A percentile compares a stretch with the other conserved stretches of the same genome.
These are phyloP conservation scores for Aureobasidium subglaciale DNA, from an alignment of 2,329 filamentous ascomycete species.

Conservation along the genomic window DNA sequence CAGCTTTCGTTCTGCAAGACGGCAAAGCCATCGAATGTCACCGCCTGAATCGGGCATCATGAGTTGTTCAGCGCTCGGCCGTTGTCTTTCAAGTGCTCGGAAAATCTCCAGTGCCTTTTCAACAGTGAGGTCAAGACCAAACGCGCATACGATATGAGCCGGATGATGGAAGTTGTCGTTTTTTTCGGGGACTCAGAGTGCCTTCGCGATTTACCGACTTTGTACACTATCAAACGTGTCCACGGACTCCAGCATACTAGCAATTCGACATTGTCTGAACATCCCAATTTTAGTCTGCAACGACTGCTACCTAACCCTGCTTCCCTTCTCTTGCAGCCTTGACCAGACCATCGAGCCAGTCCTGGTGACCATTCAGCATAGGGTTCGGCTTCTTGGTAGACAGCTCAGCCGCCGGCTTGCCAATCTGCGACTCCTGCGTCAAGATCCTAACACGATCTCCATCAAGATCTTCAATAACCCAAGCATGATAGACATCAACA, in stretches of 20 bases:
- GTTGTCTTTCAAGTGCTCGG: background rate
- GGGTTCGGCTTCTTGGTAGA: constrained; percentile 27
- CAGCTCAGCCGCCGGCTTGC: constrained; percentile 24
- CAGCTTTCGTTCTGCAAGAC: background rate
- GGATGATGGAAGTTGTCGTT: background rate
- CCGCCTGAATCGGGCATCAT: background rate
- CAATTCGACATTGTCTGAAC: background rate
- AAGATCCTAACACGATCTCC: constrained; percentile 28
- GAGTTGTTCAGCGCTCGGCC: background rate
- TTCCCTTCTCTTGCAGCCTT: constrained; percentile 20
- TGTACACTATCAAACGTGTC: background rate
- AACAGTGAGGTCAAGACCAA: background rate
- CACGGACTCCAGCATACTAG: too few species aligned
- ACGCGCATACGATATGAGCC: background rate
- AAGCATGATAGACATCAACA: constrained; percentile 31
- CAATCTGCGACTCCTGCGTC: constrained; percentile 32
- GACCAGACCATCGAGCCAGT: constrained; percentile 32
- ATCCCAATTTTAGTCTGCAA: background rate
- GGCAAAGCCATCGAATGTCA: background rate
- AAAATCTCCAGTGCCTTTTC: background rate
- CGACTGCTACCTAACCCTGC: background rate
- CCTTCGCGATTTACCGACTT: background rate
- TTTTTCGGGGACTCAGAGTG: background rate
- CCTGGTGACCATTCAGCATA: constrained; percentile 32
- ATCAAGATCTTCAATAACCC: constrained; percentile 30